Conservation (phyloP, 2,329 filamentous ascomycete species). For the Claviceps pusilla region DNA sequence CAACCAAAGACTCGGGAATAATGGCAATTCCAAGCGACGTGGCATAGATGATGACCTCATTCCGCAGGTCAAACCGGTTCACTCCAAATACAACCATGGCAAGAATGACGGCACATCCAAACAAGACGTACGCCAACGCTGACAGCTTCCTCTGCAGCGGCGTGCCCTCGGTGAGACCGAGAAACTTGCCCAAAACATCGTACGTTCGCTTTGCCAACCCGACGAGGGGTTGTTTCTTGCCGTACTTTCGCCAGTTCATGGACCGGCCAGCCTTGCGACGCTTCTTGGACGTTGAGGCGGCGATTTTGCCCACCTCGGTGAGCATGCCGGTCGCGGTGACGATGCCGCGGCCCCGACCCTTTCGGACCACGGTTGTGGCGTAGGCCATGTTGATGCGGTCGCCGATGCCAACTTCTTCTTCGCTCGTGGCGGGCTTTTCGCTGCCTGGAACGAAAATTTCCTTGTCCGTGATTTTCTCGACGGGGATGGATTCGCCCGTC, state of each 20-base stretch:
- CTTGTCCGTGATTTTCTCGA: conserved; percentile 47
- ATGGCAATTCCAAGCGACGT: conserved; percentile 46
- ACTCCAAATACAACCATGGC: conserved; percentile 44
- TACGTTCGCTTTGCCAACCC: conserved; percentile 32
- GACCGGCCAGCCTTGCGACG: conserved; percentile 38
- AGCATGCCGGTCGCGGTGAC: conserved; percentile 58
- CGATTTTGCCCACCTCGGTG: conserved; percentile 58
- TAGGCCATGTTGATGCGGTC: conserved; percentile 64
- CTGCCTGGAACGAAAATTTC: conserved; percentile 28
- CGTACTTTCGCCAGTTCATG: conserved; percentile 39
- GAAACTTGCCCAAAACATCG: conserved; percentile 39
- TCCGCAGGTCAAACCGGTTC: conserved; percentile 35
- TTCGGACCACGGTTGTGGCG: conserved; percentile 57
- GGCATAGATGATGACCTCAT: conserved; percentile 42
- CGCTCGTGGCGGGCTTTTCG: conserved; percentile 29
- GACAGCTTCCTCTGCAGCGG: conserved; percentile 66
- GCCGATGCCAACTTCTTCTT: conserved; percentile 46
- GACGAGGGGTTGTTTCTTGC: conserved; percentile 33
- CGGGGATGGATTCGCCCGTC: conserved; percentile 61
- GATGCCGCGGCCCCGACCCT: conserved; percentile 57
- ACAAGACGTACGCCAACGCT: conserved; percentile 62
- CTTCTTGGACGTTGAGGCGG: conserved; percentile 38
- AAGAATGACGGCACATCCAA: conserved; percentile 49
- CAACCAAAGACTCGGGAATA: conserved; percentile 50
- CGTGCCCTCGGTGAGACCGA: conserved; percentile 52